Percentiles rank a stretch among this genome's conserved stretches.
These are phyloP conservation scores for Zoysia japonica DNA, from an alignment of 176 grass and related monocot genomes.

Conservation along the genomic window DNA sequence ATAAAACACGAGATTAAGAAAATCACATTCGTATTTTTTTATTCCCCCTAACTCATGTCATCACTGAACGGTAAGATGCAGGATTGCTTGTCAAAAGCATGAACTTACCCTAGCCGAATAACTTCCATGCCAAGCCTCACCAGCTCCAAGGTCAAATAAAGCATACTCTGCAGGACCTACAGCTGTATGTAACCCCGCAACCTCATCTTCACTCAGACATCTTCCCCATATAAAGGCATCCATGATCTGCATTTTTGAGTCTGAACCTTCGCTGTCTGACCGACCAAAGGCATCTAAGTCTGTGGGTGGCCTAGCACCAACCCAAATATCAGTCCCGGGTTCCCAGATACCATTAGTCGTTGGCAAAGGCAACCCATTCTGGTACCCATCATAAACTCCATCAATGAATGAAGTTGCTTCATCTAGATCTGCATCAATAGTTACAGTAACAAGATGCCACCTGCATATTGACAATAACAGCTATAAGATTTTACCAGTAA, in stretches of 20 bases:
- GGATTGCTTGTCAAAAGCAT: slow-evolving; percentile 5
- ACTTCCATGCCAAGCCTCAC: slow-evolving; percentile 78
- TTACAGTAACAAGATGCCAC: slow-evolving; percentile 98
- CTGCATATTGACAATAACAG: slow-evolving; percentile 49
- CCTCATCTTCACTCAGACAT: slow-evolving; percentile 91
- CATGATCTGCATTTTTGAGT: slow-evolving; percentile 99
- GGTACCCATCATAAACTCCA: slow-evolving; percentile 87
- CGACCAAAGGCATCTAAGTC: slow-evolving; percentile 99
- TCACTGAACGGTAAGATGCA: slow-evolving; percentile 17
- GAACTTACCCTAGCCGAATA: slow-evolving; percentile 85
- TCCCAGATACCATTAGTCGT: slow-evolving; percentile 74
- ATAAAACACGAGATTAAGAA: slow-evolving; percentile 19
- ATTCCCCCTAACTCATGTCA: slow-evolving; percentile 30
- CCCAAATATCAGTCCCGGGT: slow-evolving; percentile 82
- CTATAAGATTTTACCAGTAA: slow-evolving; percentile 30
- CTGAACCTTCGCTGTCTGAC: slow-evolving; percentile 91
- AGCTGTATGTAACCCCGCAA: slow-evolving; percentile 67
- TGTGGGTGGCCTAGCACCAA: slow-evolving; percentile 79
- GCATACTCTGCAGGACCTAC: slow-evolving; percentile 72
- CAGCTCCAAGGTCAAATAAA: slow-evolving; percentile 66
- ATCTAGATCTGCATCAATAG: slow-evolving; percentile 89
- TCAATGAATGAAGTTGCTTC: slow-evolving; percentile 96
- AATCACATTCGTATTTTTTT: slow-evolving; percentile 31
- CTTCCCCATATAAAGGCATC: slow-evolving; percentile 97
- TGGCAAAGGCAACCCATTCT: slow-evolving; percentile 77